phyloP scores from a whole-genome alignment of 305 asterid genomes.

The Salvia sclarea region DNA sequence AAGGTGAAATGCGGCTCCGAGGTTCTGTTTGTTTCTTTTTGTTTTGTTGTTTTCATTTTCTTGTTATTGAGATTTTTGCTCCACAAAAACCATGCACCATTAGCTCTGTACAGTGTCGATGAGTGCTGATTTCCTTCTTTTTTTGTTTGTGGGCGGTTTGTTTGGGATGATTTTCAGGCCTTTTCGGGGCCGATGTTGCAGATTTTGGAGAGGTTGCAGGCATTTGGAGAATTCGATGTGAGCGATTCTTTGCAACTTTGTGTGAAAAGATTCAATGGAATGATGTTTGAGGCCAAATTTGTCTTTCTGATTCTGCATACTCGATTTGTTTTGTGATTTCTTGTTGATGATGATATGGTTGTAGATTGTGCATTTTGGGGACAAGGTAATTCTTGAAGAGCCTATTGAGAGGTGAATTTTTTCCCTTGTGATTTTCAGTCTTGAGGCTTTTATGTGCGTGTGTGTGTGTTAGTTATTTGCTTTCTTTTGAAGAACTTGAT shows the following conservation, averaged over 20 bases:
- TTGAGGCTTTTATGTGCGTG: neutral
- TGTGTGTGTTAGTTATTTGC: neutral
- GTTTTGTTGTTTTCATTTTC: too few relatives aligned
- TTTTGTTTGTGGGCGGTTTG: too few relatives aligned
- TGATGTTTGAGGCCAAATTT: neutral
- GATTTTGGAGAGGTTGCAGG: constrained; percentile 84
- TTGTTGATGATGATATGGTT: constrained; percentile 29
- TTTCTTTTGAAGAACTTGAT: neutral
- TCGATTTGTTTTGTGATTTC: neutral
- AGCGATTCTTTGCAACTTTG: constrained; percentile 3
- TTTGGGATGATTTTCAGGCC: constrained; percentile 43
- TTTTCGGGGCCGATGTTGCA: constrained; percentile 86
- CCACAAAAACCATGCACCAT: constrained; percentile 37
- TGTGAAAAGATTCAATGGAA: neutral
- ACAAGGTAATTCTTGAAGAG: constrained; percentile 80
- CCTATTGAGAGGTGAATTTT: constrained; percentile 74
- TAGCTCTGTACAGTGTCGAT: constrained; percentile 12
- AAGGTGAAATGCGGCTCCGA: neutral
- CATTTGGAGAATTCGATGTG: constrained; percentile 94
- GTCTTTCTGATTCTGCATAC: neutral
- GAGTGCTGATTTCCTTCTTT: constrained; percentile 10
- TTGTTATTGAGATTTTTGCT: constrained; percentile 32
- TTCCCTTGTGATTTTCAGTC: neutral
- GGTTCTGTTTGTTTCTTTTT: constrained; percentile 61
- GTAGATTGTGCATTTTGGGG: constrained; percentile 90